Conservation (phyloP, 768 basidiomycete genomes). For the Mycena rosella region DNA sequence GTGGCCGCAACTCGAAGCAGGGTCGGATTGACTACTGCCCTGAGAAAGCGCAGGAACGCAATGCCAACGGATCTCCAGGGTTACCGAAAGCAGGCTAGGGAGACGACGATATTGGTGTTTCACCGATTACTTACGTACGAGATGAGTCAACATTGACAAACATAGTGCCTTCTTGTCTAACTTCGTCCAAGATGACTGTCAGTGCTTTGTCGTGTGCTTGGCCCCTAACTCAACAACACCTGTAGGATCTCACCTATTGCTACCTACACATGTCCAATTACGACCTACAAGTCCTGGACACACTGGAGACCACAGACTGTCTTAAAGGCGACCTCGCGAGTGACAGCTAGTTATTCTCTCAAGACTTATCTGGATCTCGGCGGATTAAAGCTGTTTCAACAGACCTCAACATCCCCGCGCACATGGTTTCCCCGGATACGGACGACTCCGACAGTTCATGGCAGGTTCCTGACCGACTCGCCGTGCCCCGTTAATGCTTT, state of each 20-base stretch:
- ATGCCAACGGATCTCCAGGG: not conserved
- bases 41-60: not conserved
- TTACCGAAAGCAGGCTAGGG: not conserved
- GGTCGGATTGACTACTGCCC: not conserved
- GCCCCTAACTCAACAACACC: not conserved
- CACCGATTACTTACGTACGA: no score
- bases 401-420: constrained; percentile 86
- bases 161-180: not conserved
- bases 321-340: constrained; percentile 83
- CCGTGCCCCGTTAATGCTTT: constrained; percentile 6
- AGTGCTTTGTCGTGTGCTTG: constrained; percentile 1
- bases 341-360: constrained; percentile 64
- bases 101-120: not conserved
- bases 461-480: constrained; percentile 1
- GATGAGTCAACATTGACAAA: no score
- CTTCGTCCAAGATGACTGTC: constrained; percentile 20
- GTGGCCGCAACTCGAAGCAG: not conserved
- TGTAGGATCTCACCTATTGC: constrained; percentile 86
- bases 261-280: constrained; percentile 88
- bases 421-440: constrained; percentile 89
- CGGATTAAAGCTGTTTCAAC: constrained; percentile 48
- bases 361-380: constrained; percentile 41
- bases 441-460: constrained; percentile 87
- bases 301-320: constrained; percentile 81
- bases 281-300: constrained; percentile 85